A percentile compares a stretch with the other conserved stretches of the same genome.
Conservation (phyloP, 805 yeast species). For the Metschnikowia lunata region DNA sequence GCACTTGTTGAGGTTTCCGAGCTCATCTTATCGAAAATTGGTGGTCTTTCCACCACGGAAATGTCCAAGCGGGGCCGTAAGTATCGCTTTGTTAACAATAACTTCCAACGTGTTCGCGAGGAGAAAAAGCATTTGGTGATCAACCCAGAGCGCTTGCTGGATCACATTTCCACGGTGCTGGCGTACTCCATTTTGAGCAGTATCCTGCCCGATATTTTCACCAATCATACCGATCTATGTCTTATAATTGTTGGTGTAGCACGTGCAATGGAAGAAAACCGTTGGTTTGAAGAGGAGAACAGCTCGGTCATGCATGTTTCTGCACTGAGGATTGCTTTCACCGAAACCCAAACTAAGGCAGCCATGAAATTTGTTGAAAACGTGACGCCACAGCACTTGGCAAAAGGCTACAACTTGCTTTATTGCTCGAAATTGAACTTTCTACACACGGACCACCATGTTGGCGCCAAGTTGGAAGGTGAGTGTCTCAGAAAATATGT, state of each 20-base stretch:
- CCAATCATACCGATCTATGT: conserved; percentile 39
- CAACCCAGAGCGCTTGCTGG: conserved; percentile 24
- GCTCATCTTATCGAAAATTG: conserved; percentile 31
- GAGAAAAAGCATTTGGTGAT: conserved; percentile 47
- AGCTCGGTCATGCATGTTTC: conserved; percentile 36
- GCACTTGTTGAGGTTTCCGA: conserved; percentile 36
- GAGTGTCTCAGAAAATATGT: conserved; percentile 37
- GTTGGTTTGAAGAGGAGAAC: conserved; percentile 47
- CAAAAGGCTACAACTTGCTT: conserved; percentile 40
- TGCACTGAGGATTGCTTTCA: conserved; percentile 31
- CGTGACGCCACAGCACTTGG: conserved; percentile 33
- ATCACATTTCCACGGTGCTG: conserved; percentile 36
- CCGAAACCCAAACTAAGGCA: conserved; percentile 16
- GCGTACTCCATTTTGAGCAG: conserved; percentile 40
- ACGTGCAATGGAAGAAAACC: conserved; percentile 42
- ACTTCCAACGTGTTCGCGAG: conserved; percentile 45
- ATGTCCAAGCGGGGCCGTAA: conserved; percentile 44
- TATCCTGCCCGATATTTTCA: conserved; percentile 29
- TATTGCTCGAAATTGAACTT: conserved; percentile 48
- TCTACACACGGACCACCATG: conserved; percentile 53
- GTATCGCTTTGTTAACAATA: conserved; percentile 45
- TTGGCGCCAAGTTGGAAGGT: conserved; percentile 48
- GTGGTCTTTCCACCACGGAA: conserved; percentile 31
- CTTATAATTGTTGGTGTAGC: conserved; percentile 48
- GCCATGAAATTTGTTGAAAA: conserved; percentile 19